Base-by-base conservation (phyloP, 768 basidiomycete genomes). In the Wakefieldia striispora region DNA sequence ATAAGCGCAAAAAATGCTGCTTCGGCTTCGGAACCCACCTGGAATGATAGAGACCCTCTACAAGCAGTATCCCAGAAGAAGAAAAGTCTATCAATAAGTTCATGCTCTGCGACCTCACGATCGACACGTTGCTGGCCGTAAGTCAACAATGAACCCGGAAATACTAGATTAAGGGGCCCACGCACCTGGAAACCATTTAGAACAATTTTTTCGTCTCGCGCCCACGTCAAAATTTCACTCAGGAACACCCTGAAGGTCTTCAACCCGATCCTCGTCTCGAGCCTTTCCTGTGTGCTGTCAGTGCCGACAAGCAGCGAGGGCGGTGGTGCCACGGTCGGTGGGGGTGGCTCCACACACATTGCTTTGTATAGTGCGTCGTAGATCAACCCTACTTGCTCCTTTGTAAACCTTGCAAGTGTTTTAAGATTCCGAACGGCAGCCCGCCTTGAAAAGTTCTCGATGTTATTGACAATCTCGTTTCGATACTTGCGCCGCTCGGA, bases 141-240 rank as follows among this genome's bases (percentile, higher is more conserved):
- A 45, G 47, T 45, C 36, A 58, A 23, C 6, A 16, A 40, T 37
- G n/a, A 53, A 43, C 27, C 24, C 42, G 7, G 33, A 34, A 23
- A 55, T 44, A n/a, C 24, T 6, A 39, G 51, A 13, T 16, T 42
- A 45, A 14, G 23, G 37, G 23, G 40, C 16, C 26, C 10, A 61
- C 62, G 9, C 54, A 88, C 90, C 73, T 91, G 87, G 65, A 97
- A 93, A 2, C 91, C 95, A 70, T 97, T 98, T 59, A 79, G 80
- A 20, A 95, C 91, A 43, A 97, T 80, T 69, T 85, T 88, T 69
- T 98, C 97, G 60, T 95, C 86, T 57, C 97, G 72, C 1, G 95
- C 95, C 97, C 97, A 99, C 0, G 93, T 94, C 23, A 86, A 88
- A 40, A 98, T 79, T 68, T 97, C 93, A 57, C 88, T 91, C 55